Conservation (phyloP, 208 protist genomes). For the Plasmodiophora brassicae region DNA sequence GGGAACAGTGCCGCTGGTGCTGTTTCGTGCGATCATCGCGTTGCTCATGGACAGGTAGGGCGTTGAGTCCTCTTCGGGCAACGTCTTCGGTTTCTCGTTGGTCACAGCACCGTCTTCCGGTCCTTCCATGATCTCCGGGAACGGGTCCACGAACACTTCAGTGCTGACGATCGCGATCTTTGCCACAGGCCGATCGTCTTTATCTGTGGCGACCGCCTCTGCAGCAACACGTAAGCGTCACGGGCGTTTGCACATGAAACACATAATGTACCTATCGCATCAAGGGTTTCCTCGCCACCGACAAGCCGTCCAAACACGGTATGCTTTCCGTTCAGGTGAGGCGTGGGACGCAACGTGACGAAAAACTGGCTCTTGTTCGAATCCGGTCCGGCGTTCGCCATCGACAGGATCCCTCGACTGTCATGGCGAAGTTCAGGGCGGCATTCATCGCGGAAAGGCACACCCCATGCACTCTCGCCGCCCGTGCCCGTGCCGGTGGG, state of each 20-base stretch:
- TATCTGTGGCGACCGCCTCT: slow-evolving; percentile 53
- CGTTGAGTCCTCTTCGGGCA: neutral
- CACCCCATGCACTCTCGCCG: slow-evolving; percentile 63
- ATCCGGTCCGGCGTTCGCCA: slow-evolving; percentile 72
- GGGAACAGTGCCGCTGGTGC: neutral
- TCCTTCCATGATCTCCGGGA: neutral
- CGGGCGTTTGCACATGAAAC: neutral
- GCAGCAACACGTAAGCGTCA: neutral
- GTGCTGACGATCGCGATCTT: slow-evolving; percentile 49
- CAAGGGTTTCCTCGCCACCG: slow-evolving; percentile 61
- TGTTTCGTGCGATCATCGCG: neutral
- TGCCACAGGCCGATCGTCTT: slow-evolving; percentile 52
- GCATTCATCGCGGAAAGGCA: slow-evolving; percentile 64
- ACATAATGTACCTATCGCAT: slow-evolving; percentile 53
- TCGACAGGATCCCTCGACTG: slow-evolving; percentile 63
- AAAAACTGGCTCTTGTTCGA: slow-evolving; percentile 74
- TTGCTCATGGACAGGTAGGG: neutral
- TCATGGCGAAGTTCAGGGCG: neutral
- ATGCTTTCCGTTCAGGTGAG: slow-evolving; percentile 69
- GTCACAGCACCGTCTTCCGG: neutral
- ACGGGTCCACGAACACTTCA: slow-evolving; percentile 26
- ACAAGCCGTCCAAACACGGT: slow-evolving; percentile 70
- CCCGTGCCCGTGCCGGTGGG: slow-evolving; percentile 70
- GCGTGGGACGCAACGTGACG: slow-evolving; percentile 61
- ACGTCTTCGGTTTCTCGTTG: neutral